phyloP scores from a whole-genome alignment of 148 eudicot genomes.

The Gaultheria prostrata region DNA sequence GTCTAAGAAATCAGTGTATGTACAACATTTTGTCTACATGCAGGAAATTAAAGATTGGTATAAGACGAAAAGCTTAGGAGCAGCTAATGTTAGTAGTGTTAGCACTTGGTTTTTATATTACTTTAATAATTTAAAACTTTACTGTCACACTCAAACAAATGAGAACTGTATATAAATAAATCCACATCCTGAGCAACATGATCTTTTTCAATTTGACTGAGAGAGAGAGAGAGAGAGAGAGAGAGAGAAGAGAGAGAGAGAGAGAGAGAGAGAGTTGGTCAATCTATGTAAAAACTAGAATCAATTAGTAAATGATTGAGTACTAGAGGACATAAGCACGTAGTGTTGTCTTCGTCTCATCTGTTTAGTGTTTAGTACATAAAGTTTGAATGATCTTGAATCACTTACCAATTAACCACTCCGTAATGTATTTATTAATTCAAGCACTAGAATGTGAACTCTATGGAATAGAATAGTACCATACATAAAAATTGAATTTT shows the following conservation, averaged over 20 bases:
- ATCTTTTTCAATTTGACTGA: slow-evolving; percentile 11
- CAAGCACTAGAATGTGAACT: background rate
- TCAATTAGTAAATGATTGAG: background rate
- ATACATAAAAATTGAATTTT: too few species aligned
- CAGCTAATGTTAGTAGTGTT: background rate
- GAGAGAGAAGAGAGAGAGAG: background rate
- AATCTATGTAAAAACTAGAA: background rate
- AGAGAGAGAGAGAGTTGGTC: slow-evolving; percentile 12
- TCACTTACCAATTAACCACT: background rate
- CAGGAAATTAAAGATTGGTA: background rate
- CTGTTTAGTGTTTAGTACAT: background rate
- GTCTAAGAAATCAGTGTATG: background rate
- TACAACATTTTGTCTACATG: background rate
- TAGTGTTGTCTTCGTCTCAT: background rate
- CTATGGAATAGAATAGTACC: background rate
- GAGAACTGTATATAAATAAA: background rate
- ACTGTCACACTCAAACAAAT: slow-evolving; percentile 16
- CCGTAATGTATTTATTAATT: background rate
- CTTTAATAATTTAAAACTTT: background rate
- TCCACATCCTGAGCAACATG: background rate
- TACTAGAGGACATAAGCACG: slow-evolving; percentile 21
- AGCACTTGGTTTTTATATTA: background rate
- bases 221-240: background rate
- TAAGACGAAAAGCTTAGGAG: background rate
- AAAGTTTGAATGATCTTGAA: background rate